phyloP scores from a whole-genome alignment of 2,329 filamentous ascomycete genomes.

The Trichoderma sp. region DNA sequence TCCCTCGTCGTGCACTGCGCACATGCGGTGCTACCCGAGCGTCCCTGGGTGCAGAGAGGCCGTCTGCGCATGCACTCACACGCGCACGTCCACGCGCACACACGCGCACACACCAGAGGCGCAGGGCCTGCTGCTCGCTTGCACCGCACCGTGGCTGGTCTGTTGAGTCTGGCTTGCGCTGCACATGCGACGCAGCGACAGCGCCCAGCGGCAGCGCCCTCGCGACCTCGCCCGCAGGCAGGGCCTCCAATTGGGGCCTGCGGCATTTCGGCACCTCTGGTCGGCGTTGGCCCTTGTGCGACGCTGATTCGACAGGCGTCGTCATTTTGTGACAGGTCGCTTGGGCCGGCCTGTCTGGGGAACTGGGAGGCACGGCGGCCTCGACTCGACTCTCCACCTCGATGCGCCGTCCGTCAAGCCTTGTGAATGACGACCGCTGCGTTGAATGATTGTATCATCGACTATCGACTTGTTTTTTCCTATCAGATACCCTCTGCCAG shows the following conservation, averaged over 20 bases:
- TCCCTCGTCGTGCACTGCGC: background rate
- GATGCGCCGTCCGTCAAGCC: background rate
- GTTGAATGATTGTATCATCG: background rate
- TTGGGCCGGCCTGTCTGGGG: slow-evolving; percentile 18
- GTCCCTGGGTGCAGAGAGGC: background rate
- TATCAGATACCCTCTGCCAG: background rate
- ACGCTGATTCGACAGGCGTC: slow-evolving; percentile 24
- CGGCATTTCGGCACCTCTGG: slow-evolving; percentile 27
- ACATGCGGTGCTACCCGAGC: slow-evolving; percentile 19
- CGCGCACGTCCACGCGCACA: background rate
- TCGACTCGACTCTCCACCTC: background rate
- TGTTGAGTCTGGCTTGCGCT: background rate
- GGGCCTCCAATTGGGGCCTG: slow-evolving; percentile 27
- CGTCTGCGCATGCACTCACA: background rate
- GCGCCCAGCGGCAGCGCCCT: slow-evolving; percentile 5
- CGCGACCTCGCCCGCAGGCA: slow-evolving; percentile 23
- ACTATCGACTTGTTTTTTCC: background rate
- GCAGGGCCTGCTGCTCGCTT: slow-evolving; percentile 1
- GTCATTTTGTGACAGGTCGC: slow-evolving; percentile 27
- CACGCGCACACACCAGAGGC: background rate
- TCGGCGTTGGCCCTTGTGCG: slow-evolving; percentile 15
- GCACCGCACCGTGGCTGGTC: background rate
- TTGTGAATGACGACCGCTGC: slow-evolving; percentile 20
- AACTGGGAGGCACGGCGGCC: slow-evolving; percentile 15
- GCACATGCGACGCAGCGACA: background rate